Conservation (phyloP, 2,329 filamentous ascomycete genomes). For the Alternaria infectoria region DNA sequence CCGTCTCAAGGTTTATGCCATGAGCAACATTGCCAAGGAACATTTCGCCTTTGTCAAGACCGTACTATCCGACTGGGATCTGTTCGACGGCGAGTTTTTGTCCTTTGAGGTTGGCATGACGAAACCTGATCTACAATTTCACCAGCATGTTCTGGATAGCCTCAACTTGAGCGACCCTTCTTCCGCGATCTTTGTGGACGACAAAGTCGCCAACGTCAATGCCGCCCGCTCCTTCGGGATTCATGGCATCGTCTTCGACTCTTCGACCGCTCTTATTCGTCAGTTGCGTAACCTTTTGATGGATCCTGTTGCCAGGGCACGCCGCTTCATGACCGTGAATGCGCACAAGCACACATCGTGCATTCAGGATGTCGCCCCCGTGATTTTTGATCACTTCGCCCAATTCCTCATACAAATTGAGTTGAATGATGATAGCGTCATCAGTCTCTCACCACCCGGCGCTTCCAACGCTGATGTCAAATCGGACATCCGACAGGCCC, state of each 20-base stretch:
- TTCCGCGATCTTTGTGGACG: conserved; percentile 39
- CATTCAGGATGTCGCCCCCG: conserved; percentile 22
- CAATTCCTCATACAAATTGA: conserved; percentile 38
- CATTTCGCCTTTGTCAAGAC: conserved; percentile 33
- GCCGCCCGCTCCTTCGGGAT: conserved; percentile 35
- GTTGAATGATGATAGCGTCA: conserved; percentile 17
- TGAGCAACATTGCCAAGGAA: conserved; percentile 41
- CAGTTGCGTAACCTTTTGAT: conserved; percentile 23
- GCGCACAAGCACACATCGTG: conserved; percentile 22
- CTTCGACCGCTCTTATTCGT: conserved; percentile 3
- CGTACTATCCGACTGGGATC: conserved; percentile 35
- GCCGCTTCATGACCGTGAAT: conserved; percentile 24
- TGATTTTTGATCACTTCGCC: conserved; percentile 35
- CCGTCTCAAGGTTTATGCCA: conserved; percentile 34
- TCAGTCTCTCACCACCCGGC: conserved; percentile 8
- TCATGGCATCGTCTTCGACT: conserved; percentile 32
- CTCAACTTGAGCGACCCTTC: conserved; percentile 16
- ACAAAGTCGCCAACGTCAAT: conserved; percentile 23
- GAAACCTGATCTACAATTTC: conserved; percentile 47
- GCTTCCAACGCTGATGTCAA: conserved; percentile 8
- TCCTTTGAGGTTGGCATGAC: conserved; percentile 43
- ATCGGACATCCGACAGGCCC: conserved; percentile 1
- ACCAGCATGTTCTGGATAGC: conserved; percentile 36
- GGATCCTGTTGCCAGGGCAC: conserved; percentile 26
- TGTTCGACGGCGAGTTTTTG: conserved; percentile 46